phyloP scores from a whole-genome alignment of 768 basidiomycete genomes.

The Amanita rubescens region DNA sequence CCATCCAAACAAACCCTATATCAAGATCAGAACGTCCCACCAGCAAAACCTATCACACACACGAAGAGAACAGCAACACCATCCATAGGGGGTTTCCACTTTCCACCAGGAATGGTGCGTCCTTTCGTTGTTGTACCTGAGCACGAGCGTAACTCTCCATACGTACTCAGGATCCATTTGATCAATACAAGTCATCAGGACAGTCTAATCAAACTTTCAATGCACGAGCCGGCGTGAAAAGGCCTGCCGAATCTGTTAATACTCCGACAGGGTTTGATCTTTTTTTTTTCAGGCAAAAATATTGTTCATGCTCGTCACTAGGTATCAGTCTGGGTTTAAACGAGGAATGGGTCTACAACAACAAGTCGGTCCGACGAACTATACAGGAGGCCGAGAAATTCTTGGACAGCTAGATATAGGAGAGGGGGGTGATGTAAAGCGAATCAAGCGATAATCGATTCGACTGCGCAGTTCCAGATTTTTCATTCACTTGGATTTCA shows the following conservation, averaged over 20 bases:
- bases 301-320: constrained; percentile 8
- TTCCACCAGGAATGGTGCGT: constrained; percentile 39
- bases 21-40: not conserved
- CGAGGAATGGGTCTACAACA: constrained; percentile 33
- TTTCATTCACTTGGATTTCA: not conserved
- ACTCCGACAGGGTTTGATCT: constrained; percentile 10
- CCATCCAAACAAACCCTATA: not conserved
- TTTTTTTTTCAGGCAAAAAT: not conserved
- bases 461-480: not conserved
- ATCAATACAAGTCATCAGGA: constrained; percentile 9
- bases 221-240: constrained; percentile 25
- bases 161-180: constrained; percentile 13
- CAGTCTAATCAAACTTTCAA: not conserved
- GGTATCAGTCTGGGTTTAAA: constrained; percentile 12
- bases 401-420: constrained; percentile 30
- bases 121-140: not conserved
- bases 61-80: constrained; percentile 16
- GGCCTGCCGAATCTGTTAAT: constrained; percentile 23
- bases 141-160: not conserved
- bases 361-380: constrained; percentile 15
- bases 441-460: constrained; percentile 28
- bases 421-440: constrained; percentile 38
- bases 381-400: constrained; percentile 22
- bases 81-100: constrained; percentile 43
- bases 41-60: constrained; percentile 5